Base-by-base conservation (phyloP, 2,329 filamentous ascomycete species). In the Neoarthrinium moseri region DNA sequence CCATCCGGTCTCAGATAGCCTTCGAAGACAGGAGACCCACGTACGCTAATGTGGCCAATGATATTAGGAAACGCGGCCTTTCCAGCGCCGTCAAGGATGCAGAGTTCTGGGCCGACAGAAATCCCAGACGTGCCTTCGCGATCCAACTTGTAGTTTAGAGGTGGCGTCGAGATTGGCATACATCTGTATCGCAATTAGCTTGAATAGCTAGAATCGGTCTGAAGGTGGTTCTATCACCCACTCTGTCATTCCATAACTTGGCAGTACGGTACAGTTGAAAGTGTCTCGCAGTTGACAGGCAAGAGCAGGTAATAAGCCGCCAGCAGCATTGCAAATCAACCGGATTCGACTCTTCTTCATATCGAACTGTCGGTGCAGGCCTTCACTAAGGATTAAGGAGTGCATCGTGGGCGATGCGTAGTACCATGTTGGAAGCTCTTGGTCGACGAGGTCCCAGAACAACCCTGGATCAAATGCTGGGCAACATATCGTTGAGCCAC, bases 171-270 rank as follows among this genome's bases (percentile, higher is more conserved):
- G 37, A 80, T 80, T 1, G 77, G 77, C 74, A 80, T 80, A 52
- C 77, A 80, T 62, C 41, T 44, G 23, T 8, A 22, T 24, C n/a
- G 10, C 10, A 27, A n/a, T 36, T 22, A 44, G 30, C 21, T 10
- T 17, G 13, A 15, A 11, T 10, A 29, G 26, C 26, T 8, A 8
- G 26, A 29, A 29, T n/a, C 8, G 26, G n/a, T 8, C 26, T 29
- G 26, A 29, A n/a, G 32, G 32, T 17, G 8, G 32, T 11, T 7
- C 10, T 11, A 13, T 5, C 15, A 36, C 41, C 18, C n/a, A 44
- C 41, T 80, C 77, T 1, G 77, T 81, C 77, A 81, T 80, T 15
- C 77, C 78, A 52, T 81, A 81, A 51, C 75, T 79, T 3, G 77
- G 77, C 15, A 81, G 64, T 3, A 81, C 71, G 3, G 67, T 68